Evolutionary conservation across 1,284 basidiomycete genomes (phyloP).

Genomic region (Cystobasidium slooffiae): DNA sequence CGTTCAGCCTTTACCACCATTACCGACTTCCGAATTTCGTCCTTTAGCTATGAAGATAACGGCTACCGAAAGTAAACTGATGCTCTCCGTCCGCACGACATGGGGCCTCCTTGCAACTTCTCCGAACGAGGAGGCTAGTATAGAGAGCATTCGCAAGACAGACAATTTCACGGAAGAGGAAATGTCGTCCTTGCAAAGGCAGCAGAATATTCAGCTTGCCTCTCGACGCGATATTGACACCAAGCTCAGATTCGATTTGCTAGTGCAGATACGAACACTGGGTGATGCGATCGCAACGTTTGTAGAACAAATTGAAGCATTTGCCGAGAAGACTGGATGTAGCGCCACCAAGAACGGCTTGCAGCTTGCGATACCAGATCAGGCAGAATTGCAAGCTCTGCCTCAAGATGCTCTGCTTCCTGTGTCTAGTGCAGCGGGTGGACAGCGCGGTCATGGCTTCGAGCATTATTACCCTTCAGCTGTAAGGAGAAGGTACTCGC

Average conservation of each 20-base stretch:
- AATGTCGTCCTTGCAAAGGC: not conserved
- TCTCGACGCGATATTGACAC: slow-evolving; percentile 47
- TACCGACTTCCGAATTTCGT: slow-evolving; percentile 53
- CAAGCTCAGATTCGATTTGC: slow-evolving; percentile 49
- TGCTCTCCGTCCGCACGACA: slow-evolving; percentile 59
- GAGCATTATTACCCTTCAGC: slow-evolving; percentile 9
- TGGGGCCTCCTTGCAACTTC: slow-evolving; percentile 53
- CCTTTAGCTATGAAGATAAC: slow-evolving; percentile 59
- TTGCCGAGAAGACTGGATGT: slow-evolving; percentile 1
- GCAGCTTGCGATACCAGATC: slow-evolving; percentile 41
- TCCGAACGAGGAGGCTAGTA: slow-evolving; percentile 47
- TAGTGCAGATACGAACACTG: slow-evolving; percentile 71
- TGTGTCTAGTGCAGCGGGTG: not conserved
- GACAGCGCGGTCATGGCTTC: slow-evolving; percentile 26
- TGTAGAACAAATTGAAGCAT: slow-evolving; percentile 63
- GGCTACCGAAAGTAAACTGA: slow-evolving; percentile 60
- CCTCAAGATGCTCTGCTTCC: slow-evolving; percentile 45
- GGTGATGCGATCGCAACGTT: slow-evolving; percentile 74
- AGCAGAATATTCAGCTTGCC: slow-evolving; percentile 17
- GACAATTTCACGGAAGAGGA: slow-evolving; percentile 37
- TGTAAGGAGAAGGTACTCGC: not conserved
- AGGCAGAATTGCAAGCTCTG: slow-evolving; percentile 48
- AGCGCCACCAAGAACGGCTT: slow-evolving; percentile 22
- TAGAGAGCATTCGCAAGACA: slow-evolving; percentile 14
- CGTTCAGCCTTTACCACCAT: not conserved